Base-by-base conservation (phyloP, 768 basidiomycete genomes). In the Inosperma sp. region DNA sequence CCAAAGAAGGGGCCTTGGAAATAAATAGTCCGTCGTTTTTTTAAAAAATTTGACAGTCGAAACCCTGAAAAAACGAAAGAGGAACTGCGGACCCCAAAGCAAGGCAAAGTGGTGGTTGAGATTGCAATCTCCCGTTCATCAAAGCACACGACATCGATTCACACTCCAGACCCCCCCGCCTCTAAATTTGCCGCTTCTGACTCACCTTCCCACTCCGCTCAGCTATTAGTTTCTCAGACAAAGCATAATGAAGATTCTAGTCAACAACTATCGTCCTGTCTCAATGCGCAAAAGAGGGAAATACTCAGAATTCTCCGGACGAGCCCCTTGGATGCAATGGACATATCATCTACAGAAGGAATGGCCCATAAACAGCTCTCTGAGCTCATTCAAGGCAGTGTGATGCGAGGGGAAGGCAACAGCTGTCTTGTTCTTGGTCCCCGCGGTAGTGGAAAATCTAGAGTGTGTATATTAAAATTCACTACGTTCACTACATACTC, bases 391-490 rank as follows among this genome's bases (percentile, higher is more conserved):
- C 64, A 68, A 17, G 93, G 93, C 9, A 91, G 90, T 1, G 75
- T 88, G 4, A 69, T 70, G 17, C 79, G 93, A 23, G 87, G 86
- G 8, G 94, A 97, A 72, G 93, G 94, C 3, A 97, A 97, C 55
- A 95, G 93, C 51, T 96, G 93, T 61, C 74, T 96, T 48, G 62
- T 97, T 3, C 73, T 93, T 36, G 94, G 94, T 16, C 85, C 91
- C 2, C 75, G 84, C 53, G 90, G 91, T 13, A 87, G 85, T 54
- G 94, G 93, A 16, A 96, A 97, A 69, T 85, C 88, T 1, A 73
- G 74, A 52, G 90, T 91, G 64, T 59, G 80, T 65, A 9, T 12
- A 30, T 8, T 40, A 42, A 13, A 6, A 35, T 19, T 13, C 49
- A 33, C 13, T 14, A 29, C 39, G 3, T 6, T 4, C 5, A 23